Percentiles rank a stretch among this genome's conserved stretches.
Evolutionary conservation across 1,284 basidiomycete genomes (phyloP).

Genomic region (Cryptococcus wingfieldii): DNA sequence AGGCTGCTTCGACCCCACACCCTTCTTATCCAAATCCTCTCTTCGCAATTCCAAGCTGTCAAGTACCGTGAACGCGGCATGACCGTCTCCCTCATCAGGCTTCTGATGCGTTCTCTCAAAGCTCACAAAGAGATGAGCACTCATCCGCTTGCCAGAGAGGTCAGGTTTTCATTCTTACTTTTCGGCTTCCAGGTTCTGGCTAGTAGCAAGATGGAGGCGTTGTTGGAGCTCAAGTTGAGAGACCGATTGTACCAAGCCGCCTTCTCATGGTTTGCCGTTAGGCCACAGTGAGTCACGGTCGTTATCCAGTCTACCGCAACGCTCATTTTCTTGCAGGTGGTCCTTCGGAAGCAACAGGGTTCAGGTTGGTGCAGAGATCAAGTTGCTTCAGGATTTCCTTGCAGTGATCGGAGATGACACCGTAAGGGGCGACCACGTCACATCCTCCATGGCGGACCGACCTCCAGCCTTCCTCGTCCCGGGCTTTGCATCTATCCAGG

Average conservation of each 20-base stretch:
- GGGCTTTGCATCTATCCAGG: constrained; percentile 50
- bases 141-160: constrained; percentile 84
- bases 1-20: constrained; percentile 77
- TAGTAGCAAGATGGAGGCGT: constrained; percentile 78
- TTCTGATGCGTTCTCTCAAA: constrained; percentile 72
- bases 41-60: constrained; percentile 88
- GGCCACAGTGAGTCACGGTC: constrained; percentile 65
- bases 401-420: constrained; percentile 69
- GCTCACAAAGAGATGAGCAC: constrained; percentile 73
- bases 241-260: constrained; percentile 73
- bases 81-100: constrained; percentile 76
- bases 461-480: constrained; percentile 50
- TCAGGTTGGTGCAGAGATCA: constrained; percentile 83
- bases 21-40: constrained; percentile 81
- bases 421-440: constrained; percentile 60
- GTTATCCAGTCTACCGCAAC: background rate
- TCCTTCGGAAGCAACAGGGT: constrained; percentile 87
- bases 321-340: constrained; percentile 60
- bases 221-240: constrained; percentile 74
- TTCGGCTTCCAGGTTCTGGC: constrained; percentile 92
- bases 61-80: constrained; percentile 80
- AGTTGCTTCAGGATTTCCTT: constrained; percentile 77
- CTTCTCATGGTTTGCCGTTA: constrained; percentile 86
- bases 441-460: constrained; percentile 64
- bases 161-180: constrained; percentile 79